Evolutionary conservation across 1,284 basidiomycete genomes (phyloP).

Genomic region (Athelia psychrophila): DNA sequence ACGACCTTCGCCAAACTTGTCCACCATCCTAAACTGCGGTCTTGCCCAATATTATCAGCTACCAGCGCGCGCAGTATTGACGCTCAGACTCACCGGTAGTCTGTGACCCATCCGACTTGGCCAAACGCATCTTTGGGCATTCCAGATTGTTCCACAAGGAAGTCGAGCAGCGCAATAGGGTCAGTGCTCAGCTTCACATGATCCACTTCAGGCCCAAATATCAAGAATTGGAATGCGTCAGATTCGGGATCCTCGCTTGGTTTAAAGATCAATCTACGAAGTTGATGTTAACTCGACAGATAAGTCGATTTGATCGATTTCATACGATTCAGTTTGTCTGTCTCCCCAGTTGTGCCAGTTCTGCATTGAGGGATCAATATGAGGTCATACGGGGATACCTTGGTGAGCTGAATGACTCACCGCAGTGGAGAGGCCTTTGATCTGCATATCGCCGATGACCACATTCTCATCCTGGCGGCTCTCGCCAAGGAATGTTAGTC

Average conservation of each 20-base stretch:
- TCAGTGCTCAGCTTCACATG: slow-evolving; percentile 23
- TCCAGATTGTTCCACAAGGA: slow-evolving; percentile 12
- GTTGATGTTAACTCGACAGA: not conserved
- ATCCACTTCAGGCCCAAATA: slow-evolving; percentile 23
- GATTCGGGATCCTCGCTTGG: slow-evolving; percentile 11
- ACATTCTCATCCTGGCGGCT: slow-evolving; percentile 28
- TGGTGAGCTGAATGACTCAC: too few relatives aligned
- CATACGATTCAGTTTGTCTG: not conserved
- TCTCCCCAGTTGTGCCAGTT: slow-evolving; percentile 30
- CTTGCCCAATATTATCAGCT: slow-evolving; percentile 6
- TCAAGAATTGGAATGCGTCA: slow-evolving; percentile 30
- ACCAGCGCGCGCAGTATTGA: too few relatives aligned
- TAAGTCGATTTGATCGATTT: too few relatives aligned
- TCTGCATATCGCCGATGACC: slow-evolving; percentile 40
- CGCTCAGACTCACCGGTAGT: slow-evolving; percentile 1
- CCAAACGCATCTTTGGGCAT: slow-evolving; percentile 9
- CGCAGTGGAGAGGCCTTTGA: slow-evolving; percentile 27
- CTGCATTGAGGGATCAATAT: slow-evolving; percentile 11
- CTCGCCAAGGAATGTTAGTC: slow-evolving; percentile 44
- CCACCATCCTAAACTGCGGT: slow-evolving; percentile 28
- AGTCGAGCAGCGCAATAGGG: slow-evolving; percentile 11
- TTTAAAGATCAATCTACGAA: slow-evolving; percentile 10
- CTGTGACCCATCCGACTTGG: slow-evolving; percentile 10
- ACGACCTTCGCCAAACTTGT: slow-evolving; percentile 24
- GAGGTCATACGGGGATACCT: too few relatives aligned